Base-by-base conservation (phyloP, 768 basidiomycete genomes). In the Suillus plorans region DNA sequence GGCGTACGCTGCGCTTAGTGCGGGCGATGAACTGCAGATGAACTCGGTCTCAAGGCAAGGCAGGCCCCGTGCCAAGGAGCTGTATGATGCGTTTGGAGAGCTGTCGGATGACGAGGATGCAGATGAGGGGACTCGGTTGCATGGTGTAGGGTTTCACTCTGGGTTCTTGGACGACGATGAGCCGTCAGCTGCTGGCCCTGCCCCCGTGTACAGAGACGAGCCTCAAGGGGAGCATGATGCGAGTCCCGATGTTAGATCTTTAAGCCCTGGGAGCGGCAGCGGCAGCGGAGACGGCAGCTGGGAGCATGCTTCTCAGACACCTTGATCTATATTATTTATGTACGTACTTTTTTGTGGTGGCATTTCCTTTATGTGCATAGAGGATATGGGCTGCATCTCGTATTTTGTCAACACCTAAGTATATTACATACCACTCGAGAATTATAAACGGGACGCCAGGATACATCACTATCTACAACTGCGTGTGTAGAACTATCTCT, bases 61-160 rank as follows among this genome's bases (percentile, higher is more conserved):
- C 36, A 70, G 82, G 28, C 79, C 83, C 44, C 82, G 89, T 59
- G 91, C 95, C 59, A 91, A 91, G 78, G 97, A 98, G 77, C 73
- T 99, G 66, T 99, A 98, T 71, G 95, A 99, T 76, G 96, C 97
- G 20, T 99, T 99, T 77, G 95, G 94, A 42, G 94, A 95, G 72
- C 84, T 89, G 34, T 91, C 89, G 37, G 95, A 94, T 66, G 91
- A 93, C 53, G 90, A 89, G 18, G 89, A 91, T 64, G 87, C 79
- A 16, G 86, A 92, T 70, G 95, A 95, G 72, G 82, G 83, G 67
- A 88, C 89, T 0, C 85, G 84, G 37, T 79, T 96, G 60, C 81
- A 82, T 2, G 77, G 69, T 31, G 68, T 86, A 2, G 85, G 82
- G 2, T 90, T 89, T 76, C 92, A 95, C 74, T 87, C 91, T 42